phyloP scores from a whole-genome alignment of 495 filamentous ascomycete species.

The Cenococcum geophilum region DNA sequence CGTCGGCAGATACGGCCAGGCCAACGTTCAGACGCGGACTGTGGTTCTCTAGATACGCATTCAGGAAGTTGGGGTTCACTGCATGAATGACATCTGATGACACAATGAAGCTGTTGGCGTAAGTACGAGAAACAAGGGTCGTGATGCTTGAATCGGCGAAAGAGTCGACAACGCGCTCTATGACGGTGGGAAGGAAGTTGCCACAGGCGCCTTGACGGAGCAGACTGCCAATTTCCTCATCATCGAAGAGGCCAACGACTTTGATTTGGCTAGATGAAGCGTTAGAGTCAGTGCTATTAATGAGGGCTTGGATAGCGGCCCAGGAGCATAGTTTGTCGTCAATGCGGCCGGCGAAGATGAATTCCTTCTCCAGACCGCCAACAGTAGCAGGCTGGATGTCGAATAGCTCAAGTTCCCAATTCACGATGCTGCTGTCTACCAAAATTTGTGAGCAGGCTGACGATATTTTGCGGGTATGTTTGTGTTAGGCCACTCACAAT shows the following conservation, averaged over 20 bases:
- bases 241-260: conserved; percentile 85
- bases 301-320: conserved; percentile 79
- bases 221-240: conserved; percentile 89
- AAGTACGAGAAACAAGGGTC: conserved; percentile 71
- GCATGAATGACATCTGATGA: conserved; percentile 93
- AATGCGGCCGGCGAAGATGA: conserved; percentile 91
- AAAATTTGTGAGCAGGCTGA: neutral
- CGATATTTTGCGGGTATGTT: neutral
- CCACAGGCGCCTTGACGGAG: conserved; percentile 84
- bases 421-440: conserved; percentile 61
- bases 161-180: conserved; percentile 74
- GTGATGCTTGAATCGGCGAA: conserved; percentile 45
- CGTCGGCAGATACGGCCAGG: conserved; percentile 74
- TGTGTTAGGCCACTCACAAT: conserved; percentile 41
- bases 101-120: conserved; percentile 87
- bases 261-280: conserved; percentile 53
- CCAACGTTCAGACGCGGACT: conserved; percentile 86
- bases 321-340: conserved; percentile 97
- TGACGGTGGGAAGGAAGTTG: conserved; percentile 73
- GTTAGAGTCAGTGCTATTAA: conserved; percentile 53
- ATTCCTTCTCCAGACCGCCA: conserved; percentile 83
- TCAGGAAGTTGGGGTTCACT: conserved; percentile 86
- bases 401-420: conserved; percentile 97
- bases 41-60: conserved; percentile 76
- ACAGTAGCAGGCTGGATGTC: conserved; percentile 80